These are phyloP conservation scores for Penicillium sp. DNA, from an alignment of 2,329 filamentous ascomycete species.

Conservation along the genomic window DNA sequence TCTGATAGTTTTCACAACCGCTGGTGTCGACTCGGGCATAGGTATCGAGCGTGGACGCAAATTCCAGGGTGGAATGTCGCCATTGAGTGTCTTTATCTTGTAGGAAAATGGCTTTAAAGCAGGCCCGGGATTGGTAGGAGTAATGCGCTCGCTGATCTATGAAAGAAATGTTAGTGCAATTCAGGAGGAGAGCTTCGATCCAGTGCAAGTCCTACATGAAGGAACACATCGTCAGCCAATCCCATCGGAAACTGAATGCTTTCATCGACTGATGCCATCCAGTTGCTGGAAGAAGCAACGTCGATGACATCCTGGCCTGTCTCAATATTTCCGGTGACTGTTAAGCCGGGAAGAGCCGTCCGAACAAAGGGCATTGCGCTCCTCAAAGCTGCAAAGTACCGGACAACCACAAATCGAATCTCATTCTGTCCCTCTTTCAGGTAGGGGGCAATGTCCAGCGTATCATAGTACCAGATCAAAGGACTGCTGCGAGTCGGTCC, in stretches of 20 bases:
- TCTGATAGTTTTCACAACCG: slow-evolving; percentile 23
- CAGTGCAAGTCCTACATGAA: slow-evolving; percentile 35
- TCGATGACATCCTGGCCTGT: slow-evolving; percentile 10
- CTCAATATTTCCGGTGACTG: slow-evolving; percentile 26
- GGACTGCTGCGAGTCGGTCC: slow-evolving; percentile 42
- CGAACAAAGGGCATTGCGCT: slow-evolving; percentile 34
- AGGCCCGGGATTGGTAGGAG: not conserved
- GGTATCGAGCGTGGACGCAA: slow-evolving; percentile 42
- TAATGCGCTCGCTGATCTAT: slow-evolving; percentile 28
- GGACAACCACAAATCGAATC: slow-evolving; percentile 25
- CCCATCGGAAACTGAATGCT: slow-evolving; percentile 27
- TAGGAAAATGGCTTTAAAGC: slow-evolving; percentile 25
- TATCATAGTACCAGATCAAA: slow-evolving; percentile 36
- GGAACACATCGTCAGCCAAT: slow-evolving; percentile 41
- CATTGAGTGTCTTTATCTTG: slow-evolving; percentile 38
- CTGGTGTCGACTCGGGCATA: slow-evolving; percentile 30
- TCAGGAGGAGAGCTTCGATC: not conserved
- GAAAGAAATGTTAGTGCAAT: not conserved
- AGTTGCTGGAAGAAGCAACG: slow-evolving; percentile 15
- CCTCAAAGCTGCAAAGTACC: slow-evolving; percentile 29
- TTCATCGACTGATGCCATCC: slow-evolving; percentile 24
- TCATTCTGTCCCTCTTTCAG: slow-evolving; percentile 25
- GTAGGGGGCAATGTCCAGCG: slow-evolving; percentile 28
- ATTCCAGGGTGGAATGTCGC: slow-evolving; percentile 44
- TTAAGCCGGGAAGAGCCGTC: slow-evolving; percentile 31